phyloP scores from a whole-genome alignment of 805 yeast species.

The Wickerhamiella bombiphila region DNA sequence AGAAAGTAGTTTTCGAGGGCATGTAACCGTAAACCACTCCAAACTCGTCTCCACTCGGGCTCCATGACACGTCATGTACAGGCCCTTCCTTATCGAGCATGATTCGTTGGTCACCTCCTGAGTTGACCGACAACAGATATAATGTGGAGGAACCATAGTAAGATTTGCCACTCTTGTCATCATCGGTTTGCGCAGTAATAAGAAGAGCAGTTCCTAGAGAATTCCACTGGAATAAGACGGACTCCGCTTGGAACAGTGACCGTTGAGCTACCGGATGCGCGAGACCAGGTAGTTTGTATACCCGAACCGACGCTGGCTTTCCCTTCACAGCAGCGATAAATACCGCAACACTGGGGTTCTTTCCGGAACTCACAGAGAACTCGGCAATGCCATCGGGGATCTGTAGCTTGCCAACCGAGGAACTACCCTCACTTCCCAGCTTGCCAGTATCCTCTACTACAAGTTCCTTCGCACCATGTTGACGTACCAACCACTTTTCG shows the following conservation, averaged over 20 bases:
- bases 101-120: slow-evolving; percentile 70
- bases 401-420: slow-evolving; percentile 45
- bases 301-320: slow-evolving; percentile 76
- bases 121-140: slow-evolving; percentile 77
- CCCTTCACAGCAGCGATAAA: slow-evolving; percentile 79
- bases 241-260: slow-evolving; percentile 89
- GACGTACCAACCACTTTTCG: slow-evolving; percentile 54
- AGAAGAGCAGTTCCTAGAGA: slow-evolving; percentile 83
- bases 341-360: slow-evolving; percentile 77
- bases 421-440: slow-evolving; percentile 13
- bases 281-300: slow-evolving; percentile 66
- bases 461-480: slow-evolving; percentile 37
- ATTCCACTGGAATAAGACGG: slow-evolving; percentile 88
- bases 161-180: slow-evolving; percentile 82
- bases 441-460: slow-evolving; percentile 46
- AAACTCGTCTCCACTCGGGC: slow-evolving; percentile 89
- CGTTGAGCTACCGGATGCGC: slow-evolving; percentile 70
- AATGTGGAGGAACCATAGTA: slow-evolving; percentile 94
- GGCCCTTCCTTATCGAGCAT: slow-evolving; percentile 87
- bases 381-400: slow-evolving; percentile 38
- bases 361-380: slow-evolving; percentile 72
- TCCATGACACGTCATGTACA: slow-evolving; percentile 94
- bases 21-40: slow-evolving; percentile 95
- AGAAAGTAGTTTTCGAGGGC: slow-evolving; percentile 93
- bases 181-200: slow-evolving; percentile 90